Evolutionary conservation across 1,284 basidiomycete species (phyloP), one percentile per base, ranked within the genome.

Genomic region (Inonotus obliquus): DNA sequence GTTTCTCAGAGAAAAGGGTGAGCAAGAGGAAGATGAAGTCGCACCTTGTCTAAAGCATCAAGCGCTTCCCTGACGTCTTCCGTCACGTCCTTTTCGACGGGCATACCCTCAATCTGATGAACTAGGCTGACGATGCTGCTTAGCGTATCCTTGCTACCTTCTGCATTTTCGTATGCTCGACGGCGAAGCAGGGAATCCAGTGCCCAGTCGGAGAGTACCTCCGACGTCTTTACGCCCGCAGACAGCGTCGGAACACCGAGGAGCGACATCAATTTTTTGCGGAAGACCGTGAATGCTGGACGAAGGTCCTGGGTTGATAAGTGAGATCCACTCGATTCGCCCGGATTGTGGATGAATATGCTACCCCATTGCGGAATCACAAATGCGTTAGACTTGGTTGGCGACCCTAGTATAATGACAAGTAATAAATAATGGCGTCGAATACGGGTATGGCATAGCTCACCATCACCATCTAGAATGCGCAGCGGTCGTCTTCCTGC

Each of bases 281-380:
- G 79, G 74, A 98, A 98, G 2, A 85, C 79, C 10, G 79, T 73
- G 72, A 97, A 94, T 6, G 86, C 73, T 9, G 78, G 71, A 44
- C 77, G 72, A 6, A 96, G 79, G 32, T 76, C 74, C 41, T 71
- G 59, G 7, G 72, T 60, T n/a, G 79, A 72, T 23, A 89, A 72
- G 66, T 70, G 68, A 61, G 69, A 57, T 63, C 25, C 37, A 23
- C 69, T 23, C 5, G 35, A 21, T 14, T 65, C 61, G 13, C 14
- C 2, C 29, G 84, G 82, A 70, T 97, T 94, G 67, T 87, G 76
- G 57, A 98, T 81, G 59, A 91, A 83, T 53, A 99, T 91, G 14
- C 94, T 90, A 45, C 97, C 96, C 89, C 94, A 97, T 74, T 98
- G 96, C 0, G 97, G 96, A 1, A 97, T 80, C 25, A 98, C 81